Evolutionary conservation across 768 basidiomycete genomes (phyloP).

Genomic region (Mycena vitilis): DNA sequence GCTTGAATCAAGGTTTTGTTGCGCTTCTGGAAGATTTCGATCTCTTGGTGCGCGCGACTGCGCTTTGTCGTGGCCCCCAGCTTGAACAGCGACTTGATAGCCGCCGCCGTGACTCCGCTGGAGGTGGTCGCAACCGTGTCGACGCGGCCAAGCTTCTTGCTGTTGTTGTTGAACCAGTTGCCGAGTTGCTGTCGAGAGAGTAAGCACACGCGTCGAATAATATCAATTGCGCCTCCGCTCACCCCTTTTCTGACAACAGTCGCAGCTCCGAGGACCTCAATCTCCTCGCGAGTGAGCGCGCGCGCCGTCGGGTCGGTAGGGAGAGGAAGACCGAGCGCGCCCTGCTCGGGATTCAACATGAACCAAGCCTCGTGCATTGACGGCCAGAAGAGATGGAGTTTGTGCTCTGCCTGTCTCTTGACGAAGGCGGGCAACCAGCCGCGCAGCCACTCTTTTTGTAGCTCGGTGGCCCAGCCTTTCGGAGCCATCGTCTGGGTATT

Average conservation of each 20-base stretch:
- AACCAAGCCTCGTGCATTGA: conserved; percentile 3
- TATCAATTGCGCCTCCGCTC: background rate
- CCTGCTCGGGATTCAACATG: background rate
- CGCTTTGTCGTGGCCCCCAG: background rate
- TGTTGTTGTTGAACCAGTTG: conserved; percentile 5
- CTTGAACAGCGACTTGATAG: background rate
- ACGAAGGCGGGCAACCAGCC: conserved; percentile 4
- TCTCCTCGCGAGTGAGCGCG: background rate
- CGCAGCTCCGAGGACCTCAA: background rate
- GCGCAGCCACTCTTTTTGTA: background rate
- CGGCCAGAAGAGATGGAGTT: conserved; percentile 15
- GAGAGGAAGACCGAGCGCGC: background rate
- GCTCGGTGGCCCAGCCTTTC: background rate
- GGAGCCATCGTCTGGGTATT: conserved; percentile 13
- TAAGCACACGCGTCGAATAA: background rate
- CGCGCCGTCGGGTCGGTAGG: background rate
- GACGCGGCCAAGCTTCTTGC: background rate
- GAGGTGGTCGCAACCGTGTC: background rate
- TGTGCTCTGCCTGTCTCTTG: conserved; percentile 2
- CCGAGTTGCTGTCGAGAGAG: background rate
- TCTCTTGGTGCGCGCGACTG: background rate
- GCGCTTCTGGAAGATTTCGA: background rate
- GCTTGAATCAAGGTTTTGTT: background rate
- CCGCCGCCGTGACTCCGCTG: too few species aligned
- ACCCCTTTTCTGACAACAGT: background rate